phyloP scores from a whole-genome alignment of 306 rosid genomes.

The Mimosa bimucronata region DNA sequence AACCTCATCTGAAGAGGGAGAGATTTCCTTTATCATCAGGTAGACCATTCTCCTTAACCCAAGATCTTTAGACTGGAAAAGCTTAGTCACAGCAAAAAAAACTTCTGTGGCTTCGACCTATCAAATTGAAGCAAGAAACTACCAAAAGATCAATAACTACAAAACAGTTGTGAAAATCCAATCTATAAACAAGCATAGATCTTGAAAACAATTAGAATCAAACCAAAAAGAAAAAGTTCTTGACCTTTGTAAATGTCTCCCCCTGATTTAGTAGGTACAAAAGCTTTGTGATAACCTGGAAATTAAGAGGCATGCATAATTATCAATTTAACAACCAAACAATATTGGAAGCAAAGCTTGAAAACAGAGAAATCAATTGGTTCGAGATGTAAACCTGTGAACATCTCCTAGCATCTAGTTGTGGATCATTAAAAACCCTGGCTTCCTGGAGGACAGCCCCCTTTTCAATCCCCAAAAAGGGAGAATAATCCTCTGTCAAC shows the following conservation, averaged over 20 bases:
- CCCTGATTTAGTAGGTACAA: slow-evolving; percentile 96
- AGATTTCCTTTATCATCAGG: slow-evolving; percentile 90
- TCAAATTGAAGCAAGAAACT: slow-evolving; percentile 35
- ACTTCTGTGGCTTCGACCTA: slow-evolving; percentile 97
- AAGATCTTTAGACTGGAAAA: slow-evolving; percentile 93
- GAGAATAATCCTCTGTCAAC: slow-evolving; percentile 80
- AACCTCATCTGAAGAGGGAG: slow-evolving; percentile 99
- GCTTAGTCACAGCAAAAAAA: slow-evolving; percentile 97
- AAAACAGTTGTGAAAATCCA: slow-evolving; percentile 9
- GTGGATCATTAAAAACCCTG: slow-evolving; percentile 97
- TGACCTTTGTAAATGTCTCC: slow-evolving; percentile 91
- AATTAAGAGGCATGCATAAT: slow-evolving; percentile 16
- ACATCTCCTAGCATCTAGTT: slow-evolving; percentile 94
- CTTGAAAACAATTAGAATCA: slow-evolving; percentile 23
- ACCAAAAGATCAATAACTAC: slow-evolving; percentile 27
- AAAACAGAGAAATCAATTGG: slow-evolving; percentile 20
- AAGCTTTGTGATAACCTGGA: slow-evolving; percentile 94
- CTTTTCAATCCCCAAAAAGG: slow-evolving; percentile 94
- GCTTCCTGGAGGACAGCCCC: slow-evolving; percentile 99
- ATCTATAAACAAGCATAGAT: slow-evolving; percentile 36
- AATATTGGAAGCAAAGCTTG: slow-evolving; percentile 30
- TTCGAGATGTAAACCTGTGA: slow-evolving; percentile 72
- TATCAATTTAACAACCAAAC: slow-evolving; percentile 36
- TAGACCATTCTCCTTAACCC: slow-evolving; percentile 99
- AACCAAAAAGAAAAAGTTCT: not conserved